Evolutionary conservation across 441 rosid species (phyloP).

Genomic region (Pelargonium citronellum): DNA sequence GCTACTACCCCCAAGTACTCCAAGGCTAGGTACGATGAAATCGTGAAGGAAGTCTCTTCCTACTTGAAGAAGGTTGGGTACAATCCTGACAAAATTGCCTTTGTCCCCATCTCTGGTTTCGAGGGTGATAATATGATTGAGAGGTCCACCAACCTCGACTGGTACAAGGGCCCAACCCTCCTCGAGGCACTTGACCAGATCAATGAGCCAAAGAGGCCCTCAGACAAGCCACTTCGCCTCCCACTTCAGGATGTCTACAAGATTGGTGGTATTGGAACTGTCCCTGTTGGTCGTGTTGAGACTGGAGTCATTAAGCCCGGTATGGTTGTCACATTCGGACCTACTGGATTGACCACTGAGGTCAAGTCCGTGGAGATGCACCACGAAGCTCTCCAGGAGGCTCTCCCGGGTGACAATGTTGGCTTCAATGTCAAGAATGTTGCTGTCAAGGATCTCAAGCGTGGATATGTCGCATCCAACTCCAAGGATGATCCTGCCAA

Average conservation of each 20-base stretch:
- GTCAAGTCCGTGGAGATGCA: constrained; percentile 66
- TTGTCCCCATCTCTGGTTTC: constrained; percentile 8
- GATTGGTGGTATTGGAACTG: constrained; percentile 71
- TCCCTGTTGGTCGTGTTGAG: constrained; percentile 52
- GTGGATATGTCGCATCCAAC: constrained; percentile 72
- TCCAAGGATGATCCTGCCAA: constrained; percentile 75
- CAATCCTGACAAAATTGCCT: not conserved
- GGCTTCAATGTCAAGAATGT: constrained; percentile 68
- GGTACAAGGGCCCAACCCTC: constrained; percentile 5
- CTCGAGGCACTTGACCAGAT: not conserved
- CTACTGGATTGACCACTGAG: constrained; percentile 55
- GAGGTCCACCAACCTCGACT: constrained; percentile 3
- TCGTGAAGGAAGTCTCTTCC: constrained; percentile 1
- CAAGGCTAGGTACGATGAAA: constrained; percentile 2
- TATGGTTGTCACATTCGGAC: constrained; percentile 58
- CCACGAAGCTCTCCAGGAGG: constrained; percentile 56
- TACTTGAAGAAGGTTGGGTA: not conserved
- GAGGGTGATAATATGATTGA: constrained; percentile 7
- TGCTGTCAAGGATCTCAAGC: constrained; percentile 77
- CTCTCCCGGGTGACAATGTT: constrained; percentile 29
- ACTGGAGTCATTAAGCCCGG: constrained; percentile 54
- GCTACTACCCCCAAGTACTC: constrained; percentile 3
- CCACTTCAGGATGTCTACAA: constrained; percentile 78
- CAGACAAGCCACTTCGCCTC: constrained; percentile 77
- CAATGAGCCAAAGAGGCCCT: constrained; percentile 24